Evolutionary conservation across 441 rosid genomes (phyloP), one percentile per base, ranked within the genome.

Genomic region (Populus hybrid): DNA sequence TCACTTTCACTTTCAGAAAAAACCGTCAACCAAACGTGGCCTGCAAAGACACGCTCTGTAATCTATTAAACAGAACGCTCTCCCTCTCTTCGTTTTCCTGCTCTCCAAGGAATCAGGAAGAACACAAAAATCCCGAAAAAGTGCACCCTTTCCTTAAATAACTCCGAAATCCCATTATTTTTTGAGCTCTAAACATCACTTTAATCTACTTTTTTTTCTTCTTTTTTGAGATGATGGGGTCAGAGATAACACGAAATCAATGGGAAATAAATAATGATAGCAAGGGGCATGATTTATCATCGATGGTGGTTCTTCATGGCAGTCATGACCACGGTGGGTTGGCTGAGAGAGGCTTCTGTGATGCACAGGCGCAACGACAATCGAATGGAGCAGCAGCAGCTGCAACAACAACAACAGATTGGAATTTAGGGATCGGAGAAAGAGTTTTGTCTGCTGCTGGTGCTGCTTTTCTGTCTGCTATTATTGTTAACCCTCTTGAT

Each of bases 371-470:
- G 57, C 81, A 11, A 67, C 67, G 70, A 18, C 23, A 53, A 18
- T 73, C 83, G 16, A 82, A 70, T 23, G 75, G 26, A 26, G 14
- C n/a, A 21, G 16, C 32, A 30, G 34, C 30, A 26, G 32, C 23
- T 20, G 1, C 71, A 16, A 14, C 11, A 32, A 28, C 59, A 71
- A 10, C 59, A 71, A 10, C 87, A 12, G 88, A 84, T 14, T 73
- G 23, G 10, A 86, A 88, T 10, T 77, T 93, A 70, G 98, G 97
- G 59, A 36, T 92, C 11, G 86, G 73, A 9, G 97, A 84, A 85
- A 89, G 96, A 76, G 94, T 90, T 75, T 80, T 88, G 73, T 92
- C 98, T 1, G 99, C 97, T 9, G 98, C 97, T 5, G 99, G 98
- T 9, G 99, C 98, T 2, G 96, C 99, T 18, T 71, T 95, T 83